Evolutionary conservation across 2,329 filamentous ascomycete species (phyloP).

Genomic region (Neonectria faginata): DNA sequence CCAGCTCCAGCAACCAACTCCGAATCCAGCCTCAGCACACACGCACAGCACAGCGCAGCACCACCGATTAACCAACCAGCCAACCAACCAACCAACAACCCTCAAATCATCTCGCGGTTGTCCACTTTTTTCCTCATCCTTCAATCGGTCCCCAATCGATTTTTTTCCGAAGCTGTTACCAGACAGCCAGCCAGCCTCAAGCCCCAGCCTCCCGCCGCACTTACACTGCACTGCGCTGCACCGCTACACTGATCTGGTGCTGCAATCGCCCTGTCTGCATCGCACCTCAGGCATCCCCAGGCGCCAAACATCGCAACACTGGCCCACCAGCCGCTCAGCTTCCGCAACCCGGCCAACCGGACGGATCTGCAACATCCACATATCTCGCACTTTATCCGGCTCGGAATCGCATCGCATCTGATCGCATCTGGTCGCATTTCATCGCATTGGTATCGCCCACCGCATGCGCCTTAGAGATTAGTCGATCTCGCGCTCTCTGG

Average conservation of each 20-base stretch:
- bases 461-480: constrained; percentile 38
- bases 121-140: constrained; percentile 33
- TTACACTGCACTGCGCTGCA: constrained; percentile 21
- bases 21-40: constrained; percentile 31
- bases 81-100: not conserved
- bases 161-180: not conserved
- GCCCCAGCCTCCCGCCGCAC: constrained; percentile 6
- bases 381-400: constrained; percentile 5
- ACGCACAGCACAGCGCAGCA: constrained; percentile 10
- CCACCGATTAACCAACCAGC: not conserved
- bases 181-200: constrained; percentile 6
- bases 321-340: constrained; percentile 30
- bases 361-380: constrained; percentile 21
- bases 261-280: constrained; percentile 26
- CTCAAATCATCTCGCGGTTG: not conserved
- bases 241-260: constrained; percentile 13
- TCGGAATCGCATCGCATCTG: constrained; percentile 24
- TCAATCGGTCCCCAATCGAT: constrained; percentile 5
- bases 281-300: constrained; percentile 23
- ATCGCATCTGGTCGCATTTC: constrained; percentile 36
- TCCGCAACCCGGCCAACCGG: constrained; percentile 44
- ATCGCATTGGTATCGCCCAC: constrained; percentile 38
- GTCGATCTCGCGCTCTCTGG: constrained; percentile 24
- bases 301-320: constrained; percentile 23
- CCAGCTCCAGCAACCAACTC: constrained; percentile 30